A percentile compares a stretch with the other conserved stretches of the same genome.
Conservation (phyloP, 306 rosid genomes). For the Sindora glabra region DNA sequence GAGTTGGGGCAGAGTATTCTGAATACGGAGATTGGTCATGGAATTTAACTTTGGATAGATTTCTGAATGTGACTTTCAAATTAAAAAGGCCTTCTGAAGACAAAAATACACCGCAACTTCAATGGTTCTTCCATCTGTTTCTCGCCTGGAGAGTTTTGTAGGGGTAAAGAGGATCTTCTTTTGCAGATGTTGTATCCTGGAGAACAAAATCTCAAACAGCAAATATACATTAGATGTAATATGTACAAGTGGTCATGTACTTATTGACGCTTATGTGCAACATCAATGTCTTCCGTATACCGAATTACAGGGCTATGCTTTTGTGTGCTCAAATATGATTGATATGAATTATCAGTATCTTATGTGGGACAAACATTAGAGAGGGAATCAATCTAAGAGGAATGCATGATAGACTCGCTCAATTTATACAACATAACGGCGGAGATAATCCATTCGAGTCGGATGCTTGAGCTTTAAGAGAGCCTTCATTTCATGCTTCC, state of each 20-base stretch:
- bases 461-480: slow-evolving; percentile 98
- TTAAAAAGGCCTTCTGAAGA: no score
- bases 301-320: slow-evolving; percentile 17
- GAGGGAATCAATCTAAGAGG: not conserved
- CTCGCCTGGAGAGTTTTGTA: no score
- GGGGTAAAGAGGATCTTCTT: no score
- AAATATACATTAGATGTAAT: slow-evolving; percentile 10
- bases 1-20: no score
- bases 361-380: slow-evolving; percentile 1
- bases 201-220: no score
- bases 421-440: slow-evolving; percentile 56
- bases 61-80: no score
- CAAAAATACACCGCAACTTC: no score
- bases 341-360: slow-evolving; percentile 16
- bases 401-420: slow-evolving; percentile 11
- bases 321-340: slow-evolving; percentile 15
- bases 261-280: no score
- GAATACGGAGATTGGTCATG: no score
- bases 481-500: slow-evolving; percentile 93
- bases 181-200: no score
- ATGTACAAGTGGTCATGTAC: slow-evolving; percentile 19
- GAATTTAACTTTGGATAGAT: no score
- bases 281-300: slow-evolving; percentile 17
- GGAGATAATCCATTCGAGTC: slow-evolving; percentile 86
- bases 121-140: no score